phyloP scores from a whole-genome alignment of 495 filamentous ascomycete species.

The Daldinia childiae region DNA sequence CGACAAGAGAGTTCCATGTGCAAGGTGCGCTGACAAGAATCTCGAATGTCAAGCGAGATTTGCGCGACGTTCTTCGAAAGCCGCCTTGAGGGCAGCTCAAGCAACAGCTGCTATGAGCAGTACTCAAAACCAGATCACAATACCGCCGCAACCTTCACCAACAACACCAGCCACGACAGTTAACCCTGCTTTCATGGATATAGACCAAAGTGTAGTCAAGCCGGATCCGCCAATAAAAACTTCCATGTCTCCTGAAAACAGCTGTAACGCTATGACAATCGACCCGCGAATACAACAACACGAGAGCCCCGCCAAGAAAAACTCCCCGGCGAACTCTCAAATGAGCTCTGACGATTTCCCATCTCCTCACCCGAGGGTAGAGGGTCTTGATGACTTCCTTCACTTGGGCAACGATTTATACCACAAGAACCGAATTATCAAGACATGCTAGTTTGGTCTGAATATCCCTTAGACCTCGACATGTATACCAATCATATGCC shows the following conservation, averaged over 20 bases:
- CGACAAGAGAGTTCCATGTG: constrained; percentile 71
- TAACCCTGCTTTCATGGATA: constrained; percentile 52
- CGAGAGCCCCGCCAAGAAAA: constrained; percentile 42
- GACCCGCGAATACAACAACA: constrained; percentile 43
- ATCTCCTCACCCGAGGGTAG: constrained; percentile 47
- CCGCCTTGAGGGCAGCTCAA: constrained; percentile 51
- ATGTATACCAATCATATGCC: constrained; percentile 44
- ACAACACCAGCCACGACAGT: constrained; percentile 34
- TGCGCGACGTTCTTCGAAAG: constrained; percentile 65
- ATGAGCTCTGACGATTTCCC: constrained; percentile 47
- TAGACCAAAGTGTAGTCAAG: constrained; percentile 41
- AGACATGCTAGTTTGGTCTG: constrained; percentile 49
- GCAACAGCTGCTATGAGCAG: constrained; percentile 42
- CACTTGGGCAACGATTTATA: constrained; percentile 42
- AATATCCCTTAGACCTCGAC: constrained; percentile 50
- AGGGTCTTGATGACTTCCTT: constrained; percentile 51
- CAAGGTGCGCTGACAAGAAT: constrained; percentile 65
- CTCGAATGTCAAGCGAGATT: constrained; percentile 64
- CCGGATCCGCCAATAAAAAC: constrained; percentile 37
- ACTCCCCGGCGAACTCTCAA: constrained; percentile 47
- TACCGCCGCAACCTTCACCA: constrained; percentile 38
- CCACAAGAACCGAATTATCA: constrained; percentile 46
- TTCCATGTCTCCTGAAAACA: constrained; percentile 42
- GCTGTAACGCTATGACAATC: constrained; percentile 37
- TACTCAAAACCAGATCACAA: constrained; percentile 26